These are phyloP conservation scores for Taphrina deformans DNA, from an alignment of 1,139 yeast species.

Conservation along the genomic window DNA sequence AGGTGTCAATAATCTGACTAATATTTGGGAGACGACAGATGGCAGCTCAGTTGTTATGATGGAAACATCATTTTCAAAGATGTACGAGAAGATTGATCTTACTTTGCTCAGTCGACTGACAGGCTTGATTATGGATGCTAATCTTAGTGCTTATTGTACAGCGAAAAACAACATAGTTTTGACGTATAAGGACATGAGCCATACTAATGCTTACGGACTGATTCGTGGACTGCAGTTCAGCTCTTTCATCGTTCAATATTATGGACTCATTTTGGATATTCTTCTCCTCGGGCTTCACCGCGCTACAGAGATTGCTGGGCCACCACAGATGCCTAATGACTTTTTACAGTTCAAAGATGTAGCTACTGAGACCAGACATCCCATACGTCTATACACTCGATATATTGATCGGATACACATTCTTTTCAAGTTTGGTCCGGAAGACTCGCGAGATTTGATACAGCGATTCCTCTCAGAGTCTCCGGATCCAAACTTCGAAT, in stretches of 20 bases:
- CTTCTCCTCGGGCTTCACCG: constrained; percentile 80
- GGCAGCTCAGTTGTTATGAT: constrained; percentile 85
- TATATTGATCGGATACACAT: constrained; percentile 81
- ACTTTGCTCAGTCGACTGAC: constrained; percentile 79
- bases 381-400: constrained; percentile 78
- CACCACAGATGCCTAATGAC: constrained; percentile 63
- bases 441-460: constrained; percentile 72
- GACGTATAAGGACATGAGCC: constrained; percentile 92
- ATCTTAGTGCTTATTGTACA: constrained; percentile 90
- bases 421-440: constrained; percentile 69
- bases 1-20: constrained; percentile 76
- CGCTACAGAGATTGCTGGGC: constrained; percentile 85
- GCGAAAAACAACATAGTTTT: constrained; percentile 82
- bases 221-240: constrained; percentile 87
- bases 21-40: constrained; percentile 73
- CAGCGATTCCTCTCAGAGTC: constrained; percentile 76
- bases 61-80: constrained; percentile 66
- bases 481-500: constrained; percentile 89
- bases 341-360: constrained; percentile 68
- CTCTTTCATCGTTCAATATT: constrained; percentile 84
- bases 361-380: constrained; percentile 63
- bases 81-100: constrained; percentile 84
- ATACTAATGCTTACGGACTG: constrained; percentile 83
- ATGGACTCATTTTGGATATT: constrained; percentile 81
- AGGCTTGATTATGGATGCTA: constrained; percentile 80